Base-by-base conservation (phyloP, 1,284 basidiomycete species). In the Hortiboletus rubellus region DNA sequence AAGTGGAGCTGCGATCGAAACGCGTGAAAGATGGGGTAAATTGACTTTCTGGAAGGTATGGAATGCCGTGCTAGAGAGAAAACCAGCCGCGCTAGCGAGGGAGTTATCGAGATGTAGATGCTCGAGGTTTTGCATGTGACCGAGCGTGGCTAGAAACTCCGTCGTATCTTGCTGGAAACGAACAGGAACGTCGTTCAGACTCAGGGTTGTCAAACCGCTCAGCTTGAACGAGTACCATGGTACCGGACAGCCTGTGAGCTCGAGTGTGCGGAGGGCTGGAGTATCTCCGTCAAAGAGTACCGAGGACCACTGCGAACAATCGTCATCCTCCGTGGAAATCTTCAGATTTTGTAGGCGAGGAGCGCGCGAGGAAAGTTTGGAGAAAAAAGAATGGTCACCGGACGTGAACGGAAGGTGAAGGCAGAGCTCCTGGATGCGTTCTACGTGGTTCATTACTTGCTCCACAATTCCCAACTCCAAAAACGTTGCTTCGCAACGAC, bases 51-150 rank as follows among this genome's bases (percentile, higher is more conserved):
- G 36, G 15, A 40, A 31, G 33, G 12, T 7, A 17, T 30, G 1
- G 30, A 44, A 18, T 9, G 9, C 12, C 7, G 7, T 4, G 4
- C 49, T 36, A 11, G 46, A 46, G 17, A 38, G 10, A 38, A 54
- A 47, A 14, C 30, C 27, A 9, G 51, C 30, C 2, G 50, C 27
- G 5, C 40, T 36, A 14, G 66, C 55, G 5, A 76, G 63, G 18
- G 60, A 57, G 50, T 67, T 40, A 9, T 64, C 52, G 12, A 76
- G 61, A 31, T 66, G 55, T 2, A 76, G 63, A 1, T 52, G 46
- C 44, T 62, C 60, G 18, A 77, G 63, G 18, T 51, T 17, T 8
- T 66, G 70, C 67, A 72, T 72, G 50, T 57, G 54, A 27, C 55
- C 10, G 7, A 76, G 61, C 6, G 53, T 55, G 37, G 62, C 42